Evolutionary conservation across 495 filamentous ascomycete genomes (phyloP).

Genomic region (Tuber magnatum): DNA sequence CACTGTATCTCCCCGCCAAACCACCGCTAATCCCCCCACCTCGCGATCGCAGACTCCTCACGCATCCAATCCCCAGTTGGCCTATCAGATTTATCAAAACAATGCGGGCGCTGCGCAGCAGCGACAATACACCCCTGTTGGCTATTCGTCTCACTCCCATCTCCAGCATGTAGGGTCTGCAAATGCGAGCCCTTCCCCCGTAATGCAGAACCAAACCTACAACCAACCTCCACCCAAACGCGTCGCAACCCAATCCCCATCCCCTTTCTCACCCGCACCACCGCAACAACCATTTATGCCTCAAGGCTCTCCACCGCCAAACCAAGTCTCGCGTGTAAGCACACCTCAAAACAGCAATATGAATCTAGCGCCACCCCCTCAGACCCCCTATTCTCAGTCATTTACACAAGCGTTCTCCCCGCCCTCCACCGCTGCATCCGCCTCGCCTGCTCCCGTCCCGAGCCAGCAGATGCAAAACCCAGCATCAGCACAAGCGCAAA

Average conservation of each 20-base stretch:
- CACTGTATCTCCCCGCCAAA: slow-evolving; percentile 70
- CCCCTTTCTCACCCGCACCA: slow-evolving; percentile 76
- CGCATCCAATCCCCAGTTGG: slow-evolving; percentile 36
- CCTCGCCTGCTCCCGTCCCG: slow-evolving; percentile 29
- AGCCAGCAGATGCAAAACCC: slow-evolving; percentile 41
- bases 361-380: slow-evolving; percentile 47
- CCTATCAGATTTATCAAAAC: slow-evolving; percentile 41
- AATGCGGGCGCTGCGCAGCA: slow-evolving; percentile 56
- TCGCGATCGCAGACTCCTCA: slow-evolving; percentile 86
- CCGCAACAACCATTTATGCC: slow-evolving; percentile 58
- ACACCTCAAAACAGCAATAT: slow-evolving; percentile 60
- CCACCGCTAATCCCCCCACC: slow-evolving; percentile 62
- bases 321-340: slow-evolving; percentile 63
- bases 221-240: slow-evolving; percentile 63
- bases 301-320: slow-evolving; percentile 72
- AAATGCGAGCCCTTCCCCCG: slow-evolving; percentile 79
- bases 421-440: slow-evolving; percentile 46
- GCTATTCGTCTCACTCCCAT: slow-evolving; percentile 56
- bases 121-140: slow-evolving; percentile 54
- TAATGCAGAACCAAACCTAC: slow-evolving; percentile 69
- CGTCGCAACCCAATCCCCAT: slow-evolving; percentile 83
- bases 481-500: slow-evolving; percentile 44
- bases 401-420: slow-evolving; percentile 50
- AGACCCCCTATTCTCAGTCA: slow-evolving; percentile 53
- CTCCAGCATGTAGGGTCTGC: slow-evolving; percentile 72